Evolutionary conservation across 176 grass and related monocot species (phyloP).

Genomic region (Aegilops sharonensis): DNA sequence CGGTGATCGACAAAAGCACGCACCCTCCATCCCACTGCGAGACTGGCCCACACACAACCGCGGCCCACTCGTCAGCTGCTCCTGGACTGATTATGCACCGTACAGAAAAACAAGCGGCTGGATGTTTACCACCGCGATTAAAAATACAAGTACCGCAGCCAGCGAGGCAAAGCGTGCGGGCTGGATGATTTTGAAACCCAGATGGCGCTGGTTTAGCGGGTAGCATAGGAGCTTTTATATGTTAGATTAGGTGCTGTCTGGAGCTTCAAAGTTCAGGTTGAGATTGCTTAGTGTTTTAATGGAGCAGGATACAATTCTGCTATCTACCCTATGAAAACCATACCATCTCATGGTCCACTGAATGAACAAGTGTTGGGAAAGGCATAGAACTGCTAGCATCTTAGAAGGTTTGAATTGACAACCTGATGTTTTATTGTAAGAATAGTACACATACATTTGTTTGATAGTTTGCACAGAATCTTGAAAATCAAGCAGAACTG

Average conservation of each 20-base stretch:
- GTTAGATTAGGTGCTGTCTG: not conserved
- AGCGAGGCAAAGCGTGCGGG: too few relatives aligned
- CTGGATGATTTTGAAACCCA: too few relatives aligned
- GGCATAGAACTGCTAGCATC: not conserved
- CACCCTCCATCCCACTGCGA: too few relatives aligned
- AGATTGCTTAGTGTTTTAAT: not conserved
- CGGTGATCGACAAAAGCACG: too few relatives aligned
- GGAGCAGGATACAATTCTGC: not conserved
- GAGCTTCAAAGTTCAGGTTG: not conserved
- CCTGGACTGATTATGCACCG: too few relatives aligned
- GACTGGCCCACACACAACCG: too few relatives aligned
- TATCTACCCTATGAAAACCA: conserved; percentile 10
- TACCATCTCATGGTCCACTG: not conserved
- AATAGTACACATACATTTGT: not conserved
- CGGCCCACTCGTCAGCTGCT: too few relatives aligned
- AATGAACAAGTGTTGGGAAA: not conserved
- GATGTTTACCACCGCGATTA: too few relatives aligned
- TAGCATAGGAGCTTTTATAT: too few relatives aligned
- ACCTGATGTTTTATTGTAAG: not conserved
- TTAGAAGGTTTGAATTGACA: not conserved
- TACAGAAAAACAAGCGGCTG: too few relatives aligned
- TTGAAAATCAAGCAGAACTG: conserved; percentile 20
- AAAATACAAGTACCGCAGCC: too few relatives aligned
- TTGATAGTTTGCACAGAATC: not conserved
- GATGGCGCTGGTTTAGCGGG: too few relatives aligned